Evolutionary conservation across 305 asterid genomes (phyloP).

Genomic region (Solanum hybrid): DNA sequence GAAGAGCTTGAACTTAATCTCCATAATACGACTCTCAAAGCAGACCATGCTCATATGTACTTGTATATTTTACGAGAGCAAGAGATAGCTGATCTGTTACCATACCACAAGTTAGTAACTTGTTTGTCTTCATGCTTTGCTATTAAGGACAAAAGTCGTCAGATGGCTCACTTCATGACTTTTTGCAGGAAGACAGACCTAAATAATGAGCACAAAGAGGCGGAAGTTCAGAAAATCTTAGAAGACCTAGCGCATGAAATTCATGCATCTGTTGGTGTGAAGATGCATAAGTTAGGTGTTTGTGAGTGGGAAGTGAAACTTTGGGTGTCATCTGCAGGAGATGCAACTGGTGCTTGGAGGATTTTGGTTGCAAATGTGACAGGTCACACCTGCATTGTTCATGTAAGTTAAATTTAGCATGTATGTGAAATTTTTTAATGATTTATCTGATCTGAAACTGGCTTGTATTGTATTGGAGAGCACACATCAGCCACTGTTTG

Average conservation of each 20-base stretch:
- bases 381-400: conserved; percentile 91
- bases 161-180: conserved; percentile 7
- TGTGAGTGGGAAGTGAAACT: conserved; percentile 95
- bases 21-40: conserved; percentile 70
- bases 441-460: not conserved
- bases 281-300: conserved; percentile 90
- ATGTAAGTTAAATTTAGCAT: conserved; percentile 43
- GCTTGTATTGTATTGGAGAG: not conserved
- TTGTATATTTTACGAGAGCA: conserved; percentile 79
- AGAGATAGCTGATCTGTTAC: conserved; percentile 72
- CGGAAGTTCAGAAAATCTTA: conserved; percentile 56
- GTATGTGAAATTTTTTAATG: not conserved
- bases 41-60: conserved; percentile 96
- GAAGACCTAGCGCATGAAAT: conserved; percentile 62
- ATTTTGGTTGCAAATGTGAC: conserved; percentile 78
- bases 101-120: conserved; percentile 63
- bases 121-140: not conserved
- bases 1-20: conserved; percentile 96
- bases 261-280: conserved; percentile 68
- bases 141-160: not conserved
- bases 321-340: conserved; percentile 83
- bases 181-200: conserved; percentile 52
- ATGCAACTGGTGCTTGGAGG: conserved; percentile 97
- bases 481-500: not conserved
- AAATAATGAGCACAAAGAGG: conserved; percentile 47